phyloP scores from a whole-genome alignment of 441 rosid genomes.

The Corymbia calophylla region DNA sequence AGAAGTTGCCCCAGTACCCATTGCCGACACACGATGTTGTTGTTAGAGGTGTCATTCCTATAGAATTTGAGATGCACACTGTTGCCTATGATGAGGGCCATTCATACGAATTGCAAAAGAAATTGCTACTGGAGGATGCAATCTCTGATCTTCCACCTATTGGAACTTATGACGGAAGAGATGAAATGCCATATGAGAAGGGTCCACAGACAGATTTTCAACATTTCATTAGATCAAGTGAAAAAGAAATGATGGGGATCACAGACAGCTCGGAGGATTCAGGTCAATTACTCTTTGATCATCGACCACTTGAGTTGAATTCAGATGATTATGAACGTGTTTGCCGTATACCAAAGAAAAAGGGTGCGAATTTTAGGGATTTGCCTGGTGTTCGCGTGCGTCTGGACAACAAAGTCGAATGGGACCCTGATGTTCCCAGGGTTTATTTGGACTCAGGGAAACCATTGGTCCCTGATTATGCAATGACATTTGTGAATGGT shows the following conservation, averaged over 20 bases:
- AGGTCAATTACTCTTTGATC: constrained; percentile 36
- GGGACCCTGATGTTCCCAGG: constrained; percentile 41
- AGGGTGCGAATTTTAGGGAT: constrained; percentile 81
- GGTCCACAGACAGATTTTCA: constrained; percentile 58
- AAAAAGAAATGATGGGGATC: constrained; percentile 26
- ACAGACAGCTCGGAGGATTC: neutral
- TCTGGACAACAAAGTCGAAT: constrained; percentile 38
- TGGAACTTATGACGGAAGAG: constrained; percentile 36
- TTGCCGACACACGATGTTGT: constrained; percentile 78
- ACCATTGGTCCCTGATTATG: constrained; percentile 76
- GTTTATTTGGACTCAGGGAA: constrained; percentile 32
- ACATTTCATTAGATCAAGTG: constrained; percentile 33
- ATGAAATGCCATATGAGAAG: constrained; percentile 42
- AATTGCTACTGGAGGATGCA: constrained; percentile 50
- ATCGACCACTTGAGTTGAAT: constrained; percentile 45
- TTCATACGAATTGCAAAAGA: constrained; percentile 19
- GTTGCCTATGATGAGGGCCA: constrained; percentile 8
- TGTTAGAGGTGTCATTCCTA: constrained; percentile 48
- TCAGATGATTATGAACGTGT: constrained; percentile 48
- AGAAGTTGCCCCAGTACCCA: constrained; percentile 68
- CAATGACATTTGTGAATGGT: constrained; percentile 39
- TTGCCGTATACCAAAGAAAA: constrained; percentile 54
- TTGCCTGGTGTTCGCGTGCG: constrained; percentile 60
- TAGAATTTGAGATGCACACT: constrained; percentile 41
- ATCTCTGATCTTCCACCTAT: constrained; percentile 58